phyloP scores from a whole-genome alignment of 441 rosid genomes.

The Syzygium malaccense region DNA sequence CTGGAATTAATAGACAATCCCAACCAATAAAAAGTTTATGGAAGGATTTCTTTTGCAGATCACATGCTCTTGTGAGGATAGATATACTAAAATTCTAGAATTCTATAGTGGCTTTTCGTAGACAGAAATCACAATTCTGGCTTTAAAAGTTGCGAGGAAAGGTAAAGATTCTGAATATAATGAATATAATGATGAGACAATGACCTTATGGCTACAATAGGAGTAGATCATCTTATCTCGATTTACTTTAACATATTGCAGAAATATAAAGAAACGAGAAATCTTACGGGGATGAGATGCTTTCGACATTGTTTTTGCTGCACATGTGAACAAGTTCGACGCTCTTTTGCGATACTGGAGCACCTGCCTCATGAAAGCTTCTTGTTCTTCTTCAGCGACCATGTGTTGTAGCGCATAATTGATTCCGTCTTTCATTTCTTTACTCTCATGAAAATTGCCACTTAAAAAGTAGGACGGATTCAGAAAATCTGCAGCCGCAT shows the following conservation, averaged over 20 bases:
- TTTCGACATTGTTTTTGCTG: background rate
- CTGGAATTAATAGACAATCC: background rate
- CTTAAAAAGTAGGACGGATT: conserved; percentile 1
- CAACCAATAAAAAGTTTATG: background rate
- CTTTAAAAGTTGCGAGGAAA: too few relatives aligned
- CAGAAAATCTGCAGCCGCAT: background rate
- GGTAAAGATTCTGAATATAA: too few relatives aligned
- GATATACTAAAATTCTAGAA: background rate
- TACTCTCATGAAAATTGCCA: background rate
- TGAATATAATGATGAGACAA: too few relatives aligned
- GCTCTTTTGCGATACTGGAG: background rate
- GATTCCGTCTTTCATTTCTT: conserved; percentile 1
- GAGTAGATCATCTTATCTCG: too few relatives aligned
- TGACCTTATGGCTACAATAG: too few relatives aligned
- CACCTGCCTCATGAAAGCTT: background rate
- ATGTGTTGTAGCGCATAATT: background rate
- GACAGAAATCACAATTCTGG: too few relatives aligned
- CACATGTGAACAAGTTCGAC: background rate
- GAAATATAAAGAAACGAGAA: background rate
- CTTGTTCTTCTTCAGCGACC: background rate
- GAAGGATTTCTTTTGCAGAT: background rate
- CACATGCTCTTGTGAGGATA: background rate
- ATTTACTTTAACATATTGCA: background rate
- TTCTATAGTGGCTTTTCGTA: background rate
- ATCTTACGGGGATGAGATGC: conserved; percentile 12